Evolutionary conservation across 1,284 basidiomycete species (phyloP).

Genomic region (Inonotus hispidus): DNA sequence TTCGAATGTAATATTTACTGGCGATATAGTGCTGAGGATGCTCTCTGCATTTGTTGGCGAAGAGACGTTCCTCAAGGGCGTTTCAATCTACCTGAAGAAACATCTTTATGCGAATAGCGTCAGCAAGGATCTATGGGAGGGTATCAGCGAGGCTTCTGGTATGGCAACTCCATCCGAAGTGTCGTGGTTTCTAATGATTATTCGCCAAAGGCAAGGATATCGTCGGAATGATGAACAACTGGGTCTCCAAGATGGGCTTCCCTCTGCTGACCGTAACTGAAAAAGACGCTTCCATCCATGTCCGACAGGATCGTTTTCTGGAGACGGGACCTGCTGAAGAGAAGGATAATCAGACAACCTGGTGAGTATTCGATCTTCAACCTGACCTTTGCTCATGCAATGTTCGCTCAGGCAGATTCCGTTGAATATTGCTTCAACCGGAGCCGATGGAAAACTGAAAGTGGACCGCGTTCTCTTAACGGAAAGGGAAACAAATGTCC

Average conservation of each 20-base stretch:
- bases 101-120: slow-evolving; percentile 81
- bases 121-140: slow-evolving; percentile 87
- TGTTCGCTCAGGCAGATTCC: slow-evolving; percentile 65
- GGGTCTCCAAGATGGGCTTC: slow-evolving; percentile 88
- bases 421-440: slow-evolving; percentile 67
- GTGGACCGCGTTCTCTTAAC: slow-evolving; percentile 69
- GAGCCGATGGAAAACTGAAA: slow-evolving; percentile 48
- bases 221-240: slow-evolving; percentile 83
- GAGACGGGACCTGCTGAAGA: slow-evolving; percentile 75
- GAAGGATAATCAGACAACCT: slow-evolving; percentile 88
- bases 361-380: slow-evolving; percentile 41
- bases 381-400: neutral
- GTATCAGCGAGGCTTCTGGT: slow-evolving; percentile 75
- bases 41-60: slow-evolving; percentile 86
- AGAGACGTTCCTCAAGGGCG: slow-evolving; percentile 82
- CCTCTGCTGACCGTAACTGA: slow-evolving; percentile 89
- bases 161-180: neutral
- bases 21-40: slow-evolving; percentile 80
- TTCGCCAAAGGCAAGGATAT: slow-evolving; percentile 58
- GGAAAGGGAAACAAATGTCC: slow-evolving; percentile 64
- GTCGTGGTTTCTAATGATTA: neutral
- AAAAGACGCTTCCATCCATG: slow-evolving; percentile 57
- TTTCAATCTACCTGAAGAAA: slow-evolving; percentile 90
- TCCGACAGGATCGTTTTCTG: slow-evolving; percentile 92
- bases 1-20: slow-evolving; percentile 17